These are phyloP conservation scores for Paramecium biaurelia DNA, from an alignment of 73 alveolate genomes.

Conservation along the genomic window DNA sequence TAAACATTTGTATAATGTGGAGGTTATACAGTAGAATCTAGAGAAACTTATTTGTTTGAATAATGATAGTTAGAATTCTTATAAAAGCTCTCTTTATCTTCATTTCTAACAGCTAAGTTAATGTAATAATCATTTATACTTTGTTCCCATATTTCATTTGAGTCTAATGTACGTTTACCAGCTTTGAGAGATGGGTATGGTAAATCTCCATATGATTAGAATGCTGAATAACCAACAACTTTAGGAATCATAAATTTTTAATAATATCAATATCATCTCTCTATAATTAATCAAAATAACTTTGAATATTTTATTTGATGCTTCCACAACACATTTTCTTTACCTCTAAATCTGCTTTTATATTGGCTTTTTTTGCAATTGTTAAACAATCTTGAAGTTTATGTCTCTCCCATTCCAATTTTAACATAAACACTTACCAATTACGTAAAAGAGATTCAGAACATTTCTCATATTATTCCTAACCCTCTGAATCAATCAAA, in stretches of 20 bases:
- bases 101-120: conserved; percentile 8
- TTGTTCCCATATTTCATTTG: conserved; percentile 58
- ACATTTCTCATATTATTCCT: neutral
- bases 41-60: conserved; percentile 4
- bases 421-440: neutral
- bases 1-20: conserved; percentile 5
- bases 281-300: neutral
- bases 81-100: conserved; percentile 32
- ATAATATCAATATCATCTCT: conserved; percentile 19
- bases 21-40: conserved; percentile 48
- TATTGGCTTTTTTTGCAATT: neutral
- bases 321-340: neutral
- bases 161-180: conserved; percentile 52
- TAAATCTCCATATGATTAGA: conserved; percentile 61
- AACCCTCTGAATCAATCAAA: neutral
- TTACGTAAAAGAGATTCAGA: neutral
- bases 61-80: conserved; percentile 53
- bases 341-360: neutral
- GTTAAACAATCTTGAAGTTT: neutral
- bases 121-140: neutral
- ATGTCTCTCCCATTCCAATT: neutral
- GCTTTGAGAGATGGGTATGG: conserved; percentile 62
- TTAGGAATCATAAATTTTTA: conserved; percentile 56
- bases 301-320: neutral
- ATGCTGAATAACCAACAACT: conserved; percentile 65